Evolutionary conservation across 768 basidiomycete genomes (phyloP).

Genomic region (Leccinum incarnatum): DNA sequence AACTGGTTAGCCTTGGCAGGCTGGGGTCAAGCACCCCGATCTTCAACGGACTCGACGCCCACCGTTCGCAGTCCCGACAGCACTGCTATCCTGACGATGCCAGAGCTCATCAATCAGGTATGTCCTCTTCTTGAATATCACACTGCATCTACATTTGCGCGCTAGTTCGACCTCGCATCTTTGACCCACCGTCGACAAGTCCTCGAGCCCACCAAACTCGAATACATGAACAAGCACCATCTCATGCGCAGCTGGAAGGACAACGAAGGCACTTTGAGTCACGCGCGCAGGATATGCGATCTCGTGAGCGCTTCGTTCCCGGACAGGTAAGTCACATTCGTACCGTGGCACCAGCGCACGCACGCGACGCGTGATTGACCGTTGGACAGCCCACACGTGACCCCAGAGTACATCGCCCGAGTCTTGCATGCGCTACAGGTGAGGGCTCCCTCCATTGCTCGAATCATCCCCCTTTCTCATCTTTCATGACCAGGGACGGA

Average conservation of each 20-base stretch:
- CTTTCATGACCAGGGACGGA: slow-evolving; percentile 50
- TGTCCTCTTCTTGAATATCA: slow-evolving; percentile 10
- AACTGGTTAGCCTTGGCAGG: slow-evolving; percentile 97
- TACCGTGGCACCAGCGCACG: too few relatives aligned
- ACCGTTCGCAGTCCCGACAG: slow-evolving; percentile 55
- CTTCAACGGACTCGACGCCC: slow-evolving; percentile 21
- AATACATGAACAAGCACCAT: slow-evolving; percentile 87
- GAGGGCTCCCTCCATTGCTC: background rate
- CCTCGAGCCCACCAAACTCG: slow-evolving; percentile 76
- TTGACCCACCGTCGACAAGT: slow-evolving; percentile 83
- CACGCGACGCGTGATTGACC: background rate
- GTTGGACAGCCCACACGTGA: slow-evolving; percentile 43
- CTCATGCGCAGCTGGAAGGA: slow-evolving; percentile 55
- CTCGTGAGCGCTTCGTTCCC: slow-evolving; percentile 59
- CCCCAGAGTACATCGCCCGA: slow-evolving; percentile 55
- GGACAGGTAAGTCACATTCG: slow-evolving; percentile 41
- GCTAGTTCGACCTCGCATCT: slow-evolving; percentile 70
- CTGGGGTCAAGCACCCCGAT: slow-evolving; percentile 65
- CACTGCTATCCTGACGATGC: slow-evolving; percentile 56
- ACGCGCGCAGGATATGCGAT: slow-evolving; percentile 54
- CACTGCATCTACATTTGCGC: background rate
- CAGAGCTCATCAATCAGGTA: slow-evolving; percentile 67
- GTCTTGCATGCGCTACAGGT: slow-evolving; percentile 67
- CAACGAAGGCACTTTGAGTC: slow-evolving; percentile 46
- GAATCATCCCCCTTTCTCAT: background rate